Conservation (phyloP, 1,284 basidiomycete species). For the Microbotryum lychnidis-dioicae region DNA sequence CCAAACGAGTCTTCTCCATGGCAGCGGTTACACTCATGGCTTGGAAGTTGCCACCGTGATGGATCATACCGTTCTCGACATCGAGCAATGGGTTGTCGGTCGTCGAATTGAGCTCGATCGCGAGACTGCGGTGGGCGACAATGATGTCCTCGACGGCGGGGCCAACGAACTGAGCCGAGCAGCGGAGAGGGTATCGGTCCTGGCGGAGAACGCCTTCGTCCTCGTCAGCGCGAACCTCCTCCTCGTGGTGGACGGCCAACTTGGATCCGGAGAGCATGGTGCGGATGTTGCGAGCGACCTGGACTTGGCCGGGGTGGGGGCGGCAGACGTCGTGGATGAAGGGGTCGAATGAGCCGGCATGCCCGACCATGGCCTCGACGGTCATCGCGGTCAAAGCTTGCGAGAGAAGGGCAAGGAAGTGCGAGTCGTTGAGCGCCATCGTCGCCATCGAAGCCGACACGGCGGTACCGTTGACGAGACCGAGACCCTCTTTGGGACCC, state of each 20-base stretch:
- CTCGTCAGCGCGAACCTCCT: constrained; percentile 56
- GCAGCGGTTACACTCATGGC: constrained; percentile 70
- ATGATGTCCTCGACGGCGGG: constrained; percentile 77
- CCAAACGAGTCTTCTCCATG: constrained; percentile 77
- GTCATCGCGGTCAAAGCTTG: constrained; percentile 76
- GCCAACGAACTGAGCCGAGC: constrained; percentile 65
- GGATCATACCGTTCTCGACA: constrained; percentile 55
- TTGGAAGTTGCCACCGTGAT: constrained; percentile 73
- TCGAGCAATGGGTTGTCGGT: constrained; percentile 70
- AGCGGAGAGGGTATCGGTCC: constrained; percentile 70
- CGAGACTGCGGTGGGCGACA: constrained; percentile 54
- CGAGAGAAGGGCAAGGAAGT: constrained; percentile 60
- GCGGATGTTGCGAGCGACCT: constrained; percentile 61
- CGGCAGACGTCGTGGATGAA: constrained; percentile 71
- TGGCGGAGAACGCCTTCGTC: constrained; percentile 63
- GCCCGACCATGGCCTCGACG: constrained; percentile 62
- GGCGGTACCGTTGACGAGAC: constrained; percentile 69
- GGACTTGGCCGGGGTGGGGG: constrained; percentile 80
- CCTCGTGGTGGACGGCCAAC: constrained; percentile 56
- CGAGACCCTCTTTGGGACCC: constrained; percentile 57
- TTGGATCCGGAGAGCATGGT: constrained; percentile 55
- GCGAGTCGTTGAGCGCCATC: constrained; percentile 58
- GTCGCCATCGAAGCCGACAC: constrained; percentile 54
- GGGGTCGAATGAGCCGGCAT: constrained; percentile 62
- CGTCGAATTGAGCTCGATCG: constrained; percentile 79